Evolutionary conservation across 2,329 filamentous ascomycete genomes (phyloP), one percentile per base, ranked within the genome.

Genomic region (Fusarium pininemorale): DNA sequence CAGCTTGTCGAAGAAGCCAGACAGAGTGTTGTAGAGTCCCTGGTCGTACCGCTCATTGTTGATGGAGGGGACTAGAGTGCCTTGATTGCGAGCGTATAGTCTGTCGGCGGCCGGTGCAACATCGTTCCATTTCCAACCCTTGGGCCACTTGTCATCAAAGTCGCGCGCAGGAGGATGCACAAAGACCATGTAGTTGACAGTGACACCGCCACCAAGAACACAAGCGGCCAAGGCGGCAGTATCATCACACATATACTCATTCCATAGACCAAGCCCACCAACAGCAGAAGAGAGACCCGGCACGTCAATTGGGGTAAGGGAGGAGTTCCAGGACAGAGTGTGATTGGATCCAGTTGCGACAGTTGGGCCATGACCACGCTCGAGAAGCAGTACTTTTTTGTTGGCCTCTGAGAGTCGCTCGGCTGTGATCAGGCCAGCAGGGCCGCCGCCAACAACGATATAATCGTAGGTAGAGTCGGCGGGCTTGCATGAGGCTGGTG

Each of bases 1-100:
- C 24, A 86, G 85, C n/a, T 86, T 84, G 51, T 82, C 82, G 16
- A 94, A 85, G 9, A 91, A 91, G 45, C 83, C 82, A 5, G 88
- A 85, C 9, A 94, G 82, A 38, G 91, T 85, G 47, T 90, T 84
- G 78, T 91, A 93, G 5, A 91, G 89, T 61, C 91, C 86, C 63
- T 90, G 88, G n/a, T 90, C 85, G 81, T 94, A 94, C 39, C 89
- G 85, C 78, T 90, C 84, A 53, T 90, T 90, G 76, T 94, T 91
- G 73, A 84, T 83, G 1, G 92, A 93, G 1, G 92, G 91, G 24
- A 84, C 82, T 60, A 88, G 88, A 0, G 91, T 93, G 32, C 75
- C 75, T 0, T 66, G 50, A 51, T 76, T 77, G 8, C 75, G 71
- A 90, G 91, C 83, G 78, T 94, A 94, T 9, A 91, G 88, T 38